phyloP scores from a whole-genome alignment of 2,329 filamentous ascomycete genomes.

The Aspergillus sp. region DNA sequence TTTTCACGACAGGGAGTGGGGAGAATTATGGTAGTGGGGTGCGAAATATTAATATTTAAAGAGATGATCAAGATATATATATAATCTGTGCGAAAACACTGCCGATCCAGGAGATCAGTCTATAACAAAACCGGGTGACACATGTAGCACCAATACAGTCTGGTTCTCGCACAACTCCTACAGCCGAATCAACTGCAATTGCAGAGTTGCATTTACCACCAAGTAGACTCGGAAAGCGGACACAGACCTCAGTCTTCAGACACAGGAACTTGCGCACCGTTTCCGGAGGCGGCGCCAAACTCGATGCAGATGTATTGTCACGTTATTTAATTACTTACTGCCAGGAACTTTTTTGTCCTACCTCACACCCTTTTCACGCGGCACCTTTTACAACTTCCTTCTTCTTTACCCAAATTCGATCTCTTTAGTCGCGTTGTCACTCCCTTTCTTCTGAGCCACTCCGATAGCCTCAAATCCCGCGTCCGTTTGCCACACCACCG shows the following conservation, averaged over 20 bases:
- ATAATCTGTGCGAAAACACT: neutral
- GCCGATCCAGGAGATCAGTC: neutral
- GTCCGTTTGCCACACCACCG: neutral
- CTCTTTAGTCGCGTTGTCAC: neutral
- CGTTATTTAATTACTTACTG: neutral
- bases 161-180: neutral
- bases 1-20: neutral
- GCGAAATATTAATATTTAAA: neutral
- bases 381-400: neutral
- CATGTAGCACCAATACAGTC: neutral
- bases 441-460: neutral
- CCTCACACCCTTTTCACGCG: conserved; percentile 2
- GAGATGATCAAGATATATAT: neutral
- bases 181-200: neutral
- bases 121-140: neutral
- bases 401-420: neutral
- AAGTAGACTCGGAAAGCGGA: neutral
- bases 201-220: neutral
- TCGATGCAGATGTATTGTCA: neutral
- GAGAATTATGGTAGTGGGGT: neutral
- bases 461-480: neutral
- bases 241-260: neutral
- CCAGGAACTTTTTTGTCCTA: conserved; percentile 7
- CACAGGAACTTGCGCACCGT: neutral
- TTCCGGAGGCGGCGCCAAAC: conserved; percentile 11